phyloP scores from a whole-genome alignment of 192 early-diverging fungal species.

The Helicostylum pulchrum region DNA sequence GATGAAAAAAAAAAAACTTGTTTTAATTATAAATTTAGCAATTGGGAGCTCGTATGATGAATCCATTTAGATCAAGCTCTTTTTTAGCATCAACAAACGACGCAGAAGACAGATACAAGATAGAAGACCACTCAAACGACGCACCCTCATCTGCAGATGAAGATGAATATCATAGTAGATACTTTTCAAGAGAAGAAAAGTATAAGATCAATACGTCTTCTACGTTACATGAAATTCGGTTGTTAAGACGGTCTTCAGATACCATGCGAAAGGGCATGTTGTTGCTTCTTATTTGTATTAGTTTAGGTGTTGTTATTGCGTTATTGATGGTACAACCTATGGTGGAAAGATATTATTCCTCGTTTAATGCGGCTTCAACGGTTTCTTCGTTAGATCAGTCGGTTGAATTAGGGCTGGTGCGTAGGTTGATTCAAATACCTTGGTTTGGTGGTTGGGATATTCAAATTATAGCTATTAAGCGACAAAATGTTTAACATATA shows the following conservation, averaged over 20 bases:
- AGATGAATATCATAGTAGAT: background rate
- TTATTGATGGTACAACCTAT: constrained; percentile 14
- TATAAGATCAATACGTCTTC: background rate
- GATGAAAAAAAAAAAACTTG: background rate
- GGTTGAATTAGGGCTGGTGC: background rate
- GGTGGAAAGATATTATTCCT: background rate
- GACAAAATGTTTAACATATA: background rate
- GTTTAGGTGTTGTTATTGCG: constrained; percentile 11
- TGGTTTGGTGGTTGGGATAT: constrained; percentile 28
- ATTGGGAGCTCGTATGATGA: constrained; percentile 9
- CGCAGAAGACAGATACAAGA: background rate
- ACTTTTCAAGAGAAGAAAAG: background rate
- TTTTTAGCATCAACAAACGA: background rate
- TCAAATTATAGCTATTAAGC: constrained; percentile 21
- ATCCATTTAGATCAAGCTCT: background rate
- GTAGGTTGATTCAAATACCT: constrained; percentile 6
- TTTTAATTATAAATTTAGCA: background rate
- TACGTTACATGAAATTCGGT: constrained; percentile 6
- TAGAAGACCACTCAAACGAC: background rate
- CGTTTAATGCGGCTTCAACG: background rate
- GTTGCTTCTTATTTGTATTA: constrained; percentile 7
- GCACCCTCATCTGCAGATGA: background rate
- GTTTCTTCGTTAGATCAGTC: background rate
- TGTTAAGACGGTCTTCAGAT: constrained; percentile 9
- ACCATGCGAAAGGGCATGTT: constrained; percentile 9